Percentiles rank a stretch among this genome's conserved stretches.
These are phyloP conservation scores for Kodamaea fungicola DNA, from an alignment of 1,139 yeast genomes.

Conservation along the genomic window DNA sequence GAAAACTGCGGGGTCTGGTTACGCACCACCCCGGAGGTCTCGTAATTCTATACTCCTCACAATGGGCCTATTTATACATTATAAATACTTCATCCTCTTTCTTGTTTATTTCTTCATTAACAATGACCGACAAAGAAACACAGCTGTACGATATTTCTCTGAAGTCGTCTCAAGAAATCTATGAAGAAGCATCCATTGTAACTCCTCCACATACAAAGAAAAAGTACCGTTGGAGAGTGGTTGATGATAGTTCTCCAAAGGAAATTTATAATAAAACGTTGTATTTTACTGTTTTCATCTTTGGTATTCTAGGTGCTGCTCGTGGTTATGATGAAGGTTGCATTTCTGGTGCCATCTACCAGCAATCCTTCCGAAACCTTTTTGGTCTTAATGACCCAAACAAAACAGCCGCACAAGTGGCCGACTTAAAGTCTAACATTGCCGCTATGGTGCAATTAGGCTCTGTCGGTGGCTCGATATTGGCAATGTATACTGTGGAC, in stretches of 20 bases:
- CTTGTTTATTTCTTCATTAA: not conserved
- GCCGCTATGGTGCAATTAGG: constrained; percentile 65
- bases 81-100: not conserved
- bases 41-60: no score
- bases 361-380: constrained; percentile 36
- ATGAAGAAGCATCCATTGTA: not conserved
- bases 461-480: constrained; percentile 52
- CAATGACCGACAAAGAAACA: constrained; percentile 1
- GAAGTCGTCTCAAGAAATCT: constrained; percentile 1
- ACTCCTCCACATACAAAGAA: constrained; percentile 5
- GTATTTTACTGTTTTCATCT: constrained; percentile 48
- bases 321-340: constrained; percentile 63
- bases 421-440: constrained; percentile 52
- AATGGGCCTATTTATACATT: not conserved
- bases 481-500: constrained; percentile 52
- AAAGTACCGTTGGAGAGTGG: constrained; percentile 15
- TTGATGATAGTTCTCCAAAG: constrained; percentile 33
- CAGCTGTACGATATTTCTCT: not conserved
- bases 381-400: constrained; percentile 46
- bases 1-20: no score
- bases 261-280: constrained; percentile 48
- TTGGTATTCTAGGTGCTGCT: constrained; percentile 38
- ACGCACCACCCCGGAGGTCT: no score
- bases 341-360: constrained; percentile 43
- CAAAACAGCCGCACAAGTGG: constrained; percentile 32